Evolutionary conservation across 306 rosid species (phyloP).

Genomic region (Cyamopsis tetragonoloba): DNA sequence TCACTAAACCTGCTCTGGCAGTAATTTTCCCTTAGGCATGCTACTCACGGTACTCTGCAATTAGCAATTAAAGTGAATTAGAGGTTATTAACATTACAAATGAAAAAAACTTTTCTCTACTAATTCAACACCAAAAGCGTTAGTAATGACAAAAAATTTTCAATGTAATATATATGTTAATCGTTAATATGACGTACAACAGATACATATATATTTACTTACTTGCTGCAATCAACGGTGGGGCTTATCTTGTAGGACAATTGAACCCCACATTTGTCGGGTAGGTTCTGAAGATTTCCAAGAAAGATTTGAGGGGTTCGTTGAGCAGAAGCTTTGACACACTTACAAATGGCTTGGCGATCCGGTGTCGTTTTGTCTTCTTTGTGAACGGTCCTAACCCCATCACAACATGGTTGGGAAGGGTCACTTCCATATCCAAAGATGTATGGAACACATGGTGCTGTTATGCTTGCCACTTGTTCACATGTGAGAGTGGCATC

Average conservation of each 20-base stretch:
- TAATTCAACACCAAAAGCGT: too few species aligned
- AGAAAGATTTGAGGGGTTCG: background rate
- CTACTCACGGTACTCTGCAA: too few species aligned
- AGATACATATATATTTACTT: background rate
- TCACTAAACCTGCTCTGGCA: too few species aligned
- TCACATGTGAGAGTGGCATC: background rate
- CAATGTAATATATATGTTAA: too few species aligned
- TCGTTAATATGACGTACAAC: too few species aligned
- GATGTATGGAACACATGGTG: background rate
- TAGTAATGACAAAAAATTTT: too few species aligned
- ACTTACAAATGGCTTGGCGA: background rate
- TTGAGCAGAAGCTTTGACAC: background rate
- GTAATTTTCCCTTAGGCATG: too few species aligned
- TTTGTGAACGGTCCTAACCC: background rate
- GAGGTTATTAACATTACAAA: too few species aligned
- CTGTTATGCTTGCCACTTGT: background rate
- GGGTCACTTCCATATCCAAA: background rate
- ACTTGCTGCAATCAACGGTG: conserved; percentile 30
- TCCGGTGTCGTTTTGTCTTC: background rate
- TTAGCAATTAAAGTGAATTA: too few species aligned
- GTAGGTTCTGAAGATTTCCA: background rate
- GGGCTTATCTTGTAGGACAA: conserved; percentile 42
- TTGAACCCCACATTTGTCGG: conserved; percentile 3
- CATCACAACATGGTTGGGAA: background rate
- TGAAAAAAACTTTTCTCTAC: too few species aligned